Percentiles rank a stretch among this genome's conserved stretches.
Conservation (phyloP, 345 rosid species). For the Angophora floribunda region DNA sequence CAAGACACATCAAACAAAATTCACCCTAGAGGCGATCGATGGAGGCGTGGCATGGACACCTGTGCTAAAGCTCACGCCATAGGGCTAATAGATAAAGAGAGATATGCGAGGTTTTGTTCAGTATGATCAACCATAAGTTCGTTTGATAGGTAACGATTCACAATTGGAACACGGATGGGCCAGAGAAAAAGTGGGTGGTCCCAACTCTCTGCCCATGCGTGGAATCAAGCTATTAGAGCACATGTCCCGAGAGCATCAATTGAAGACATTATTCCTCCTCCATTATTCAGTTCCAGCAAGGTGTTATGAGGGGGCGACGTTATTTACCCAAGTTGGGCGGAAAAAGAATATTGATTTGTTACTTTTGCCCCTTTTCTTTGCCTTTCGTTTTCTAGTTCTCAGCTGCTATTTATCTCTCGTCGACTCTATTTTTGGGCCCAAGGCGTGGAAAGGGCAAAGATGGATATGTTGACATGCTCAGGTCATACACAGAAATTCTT, state of each 20-base stretch:
- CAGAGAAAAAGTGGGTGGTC: not conserved
- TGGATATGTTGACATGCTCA: not conserved
- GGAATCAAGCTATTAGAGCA: not conserved
- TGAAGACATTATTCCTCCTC: constrained; percentile 24
- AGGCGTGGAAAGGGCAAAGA: not conserved
- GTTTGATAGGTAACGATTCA: not conserved
- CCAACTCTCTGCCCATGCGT: not conserved
- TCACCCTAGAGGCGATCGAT: not conserved
- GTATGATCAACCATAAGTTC: not conserved
- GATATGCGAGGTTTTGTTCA: not conserved
- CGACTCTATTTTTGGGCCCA: constrained; percentile 2
- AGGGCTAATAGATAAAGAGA: not conserved
- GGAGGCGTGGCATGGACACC: not conserved
- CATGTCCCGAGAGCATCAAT: constrained; percentile 3
- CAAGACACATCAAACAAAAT: not conserved
- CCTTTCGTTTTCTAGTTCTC: constrained; percentile 2
- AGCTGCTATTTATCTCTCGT: not conserved
- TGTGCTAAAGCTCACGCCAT: not conserved
- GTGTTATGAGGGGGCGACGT: constrained; percentile 25
- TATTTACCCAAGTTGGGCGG: constrained; percentile 4
- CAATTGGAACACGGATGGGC: not conserved
- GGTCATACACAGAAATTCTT: not conserved
- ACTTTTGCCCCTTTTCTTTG: not conserved
- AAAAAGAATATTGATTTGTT: not conserved
- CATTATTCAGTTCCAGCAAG: constrained; percentile 5